Evolutionary conservation across 192 early-diverging fungal genomes (phyloP).

Genomic region (Linnemannia schmuckeri): DNA sequence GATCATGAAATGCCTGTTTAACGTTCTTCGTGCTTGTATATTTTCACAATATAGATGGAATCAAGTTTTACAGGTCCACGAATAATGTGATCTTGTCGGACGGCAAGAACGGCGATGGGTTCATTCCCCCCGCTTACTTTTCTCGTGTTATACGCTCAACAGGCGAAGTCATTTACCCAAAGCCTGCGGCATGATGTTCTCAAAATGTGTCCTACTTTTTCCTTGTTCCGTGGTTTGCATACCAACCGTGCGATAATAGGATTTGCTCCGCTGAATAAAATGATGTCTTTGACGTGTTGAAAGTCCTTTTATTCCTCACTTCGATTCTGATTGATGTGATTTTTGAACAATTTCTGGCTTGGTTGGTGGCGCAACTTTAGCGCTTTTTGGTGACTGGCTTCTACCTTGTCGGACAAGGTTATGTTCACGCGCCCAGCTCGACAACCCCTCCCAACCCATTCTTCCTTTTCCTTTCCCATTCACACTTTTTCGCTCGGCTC

Average conservation of each 20-base stretch:
- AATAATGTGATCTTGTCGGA: constrained; percentile 87
- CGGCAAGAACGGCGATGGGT: constrained; percentile 78
- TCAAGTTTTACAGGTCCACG: constrained; percentile 79
- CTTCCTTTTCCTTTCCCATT: background rate
- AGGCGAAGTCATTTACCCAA: constrained; percentile 30
- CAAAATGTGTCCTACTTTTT: background rate
- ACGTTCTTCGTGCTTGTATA: background rate
- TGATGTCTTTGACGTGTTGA: too few species aligned
- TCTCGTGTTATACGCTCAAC: constrained; percentile 60
- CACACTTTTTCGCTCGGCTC: background rate
- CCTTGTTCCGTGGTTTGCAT: too few species aligned
- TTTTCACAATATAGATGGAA: constrained; percentile 65
- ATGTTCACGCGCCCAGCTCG: background rate
- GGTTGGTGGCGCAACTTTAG: constrained; percentile 7
- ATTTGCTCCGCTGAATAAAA: constrained; percentile 1
- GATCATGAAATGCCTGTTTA: background rate
- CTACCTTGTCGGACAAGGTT: background rate
- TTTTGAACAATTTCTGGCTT: background rate
- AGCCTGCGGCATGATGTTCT: background rate
- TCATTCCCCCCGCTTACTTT: constrained; percentile 79
- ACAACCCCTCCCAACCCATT: background rate
- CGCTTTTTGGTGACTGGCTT: constrained; percentile 1
- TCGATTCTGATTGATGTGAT: background rate
- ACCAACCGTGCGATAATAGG: background rate
- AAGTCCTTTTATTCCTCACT: background rate